Percentiles rank a stretch among this genome's conserved stretches.
Evolutionary conservation across 495 filamentous ascomycete genomes (phyloP).

Genomic region (Penicillium simplicissimum): DNA sequence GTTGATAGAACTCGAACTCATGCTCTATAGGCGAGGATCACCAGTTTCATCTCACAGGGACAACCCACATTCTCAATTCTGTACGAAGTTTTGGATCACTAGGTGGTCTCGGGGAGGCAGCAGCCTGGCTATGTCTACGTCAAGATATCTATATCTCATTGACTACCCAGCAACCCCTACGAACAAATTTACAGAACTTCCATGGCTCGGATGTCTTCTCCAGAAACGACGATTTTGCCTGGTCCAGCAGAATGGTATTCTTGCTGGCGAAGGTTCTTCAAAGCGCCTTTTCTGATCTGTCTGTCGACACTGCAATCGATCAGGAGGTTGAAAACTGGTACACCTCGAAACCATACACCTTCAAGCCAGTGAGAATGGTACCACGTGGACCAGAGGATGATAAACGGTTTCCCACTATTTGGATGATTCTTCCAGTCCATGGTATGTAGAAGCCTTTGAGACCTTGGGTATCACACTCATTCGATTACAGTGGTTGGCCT

Average conservation of each 20-base stretch:
- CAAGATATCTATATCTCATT: slow-evolving; percentile 34
- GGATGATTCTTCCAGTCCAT: slow-evolving; percentile 36
- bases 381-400: slow-evolving; percentile 12
- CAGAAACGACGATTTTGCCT: slow-evolving; percentile 33
- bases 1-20: neutral
- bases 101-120: slow-evolving; percentile 32
- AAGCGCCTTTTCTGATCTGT: slow-evolving; percentile 18
- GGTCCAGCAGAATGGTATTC: slow-evolving; percentile 34
- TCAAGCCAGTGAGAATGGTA: slow-evolving; percentile 24
- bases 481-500: slow-evolving; percentile 27
- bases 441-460: slow-evolving; percentile 15
- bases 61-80: slow-evolving; percentile 33
- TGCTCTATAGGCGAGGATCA: slow-evolving; percentile 30
- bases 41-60: slow-evolving; percentile 34
- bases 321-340: slow-evolving; percentile 30
- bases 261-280: slow-evolving; percentile 30
- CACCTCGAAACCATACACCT: slow-evolving; percentile 27
- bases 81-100: slow-evolving; percentile 31
- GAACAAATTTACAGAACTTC: slow-evolving; percentile 30
- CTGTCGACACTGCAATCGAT: slow-evolving; percentile 1
- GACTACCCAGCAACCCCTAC: slow-evolving; percentile 28
- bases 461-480: neutral
- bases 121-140: slow-evolving; percentile 36
- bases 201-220: slow-evolving; percentile 26
- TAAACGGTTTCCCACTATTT: slow-evolving; percentile 24